A percentile compares a stretch with the other conserved stretches of the same genome.
Conservation (phyloP, 495 filamentous ascomycete genomes). For the Amniculicola lignicola region DNA sequence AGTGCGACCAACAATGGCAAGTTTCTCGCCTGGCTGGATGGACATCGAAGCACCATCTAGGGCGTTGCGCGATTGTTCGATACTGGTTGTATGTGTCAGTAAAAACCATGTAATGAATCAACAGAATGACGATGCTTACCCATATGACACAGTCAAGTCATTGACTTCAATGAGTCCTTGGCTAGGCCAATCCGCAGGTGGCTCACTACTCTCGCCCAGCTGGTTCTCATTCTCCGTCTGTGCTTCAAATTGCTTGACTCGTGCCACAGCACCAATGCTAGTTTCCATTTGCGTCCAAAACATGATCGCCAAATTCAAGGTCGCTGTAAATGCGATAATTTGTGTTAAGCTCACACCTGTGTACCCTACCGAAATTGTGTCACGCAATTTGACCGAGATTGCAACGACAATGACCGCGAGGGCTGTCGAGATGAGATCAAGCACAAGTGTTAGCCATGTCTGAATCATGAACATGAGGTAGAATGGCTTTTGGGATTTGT, state of each 20-base stretch:
- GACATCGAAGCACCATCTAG: constrained; percentile 52
- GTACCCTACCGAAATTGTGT: constrained; percentile 31
- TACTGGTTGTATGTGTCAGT: constrained; percentile 1
- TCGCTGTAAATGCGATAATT: constrained; percentile 42
- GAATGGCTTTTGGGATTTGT: constrained; percentile 45
- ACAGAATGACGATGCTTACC: constrained; percentile 9
- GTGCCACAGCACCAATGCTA: constrained; percentile 51
- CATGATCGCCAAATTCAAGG: constrained; percentile 38
- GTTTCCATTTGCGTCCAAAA: constrained; percentile 52
- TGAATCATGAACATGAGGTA: constrained; percentile 50
- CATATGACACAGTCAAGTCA: constrained; percentile 20
- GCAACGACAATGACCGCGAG: constrained; percentile 41
- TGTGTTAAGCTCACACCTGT: constrained; percentile 45
- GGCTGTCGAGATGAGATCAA: constrained; percentile 43
- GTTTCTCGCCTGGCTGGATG: constrained; percentile 51
- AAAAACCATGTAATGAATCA: not conserved
- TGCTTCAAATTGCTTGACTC: constrained; percentile 45
- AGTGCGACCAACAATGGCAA: constrained; percentile 61
- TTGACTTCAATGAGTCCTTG: constrained; percentile 10
- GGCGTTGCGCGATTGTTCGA: constrained; percentile 27
- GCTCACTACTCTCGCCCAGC: not conserved
- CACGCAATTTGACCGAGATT: constrained; percentile 33
- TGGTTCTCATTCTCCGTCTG: constrained; percentile 35
- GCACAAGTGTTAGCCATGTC: constrained; percentile 45
- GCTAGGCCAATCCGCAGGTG: constrained; percentile 16